Base-by-base conservation (phyloP, 2,329 filamentous ascomycete genomes). In the Apiospora koreana region DNA sequence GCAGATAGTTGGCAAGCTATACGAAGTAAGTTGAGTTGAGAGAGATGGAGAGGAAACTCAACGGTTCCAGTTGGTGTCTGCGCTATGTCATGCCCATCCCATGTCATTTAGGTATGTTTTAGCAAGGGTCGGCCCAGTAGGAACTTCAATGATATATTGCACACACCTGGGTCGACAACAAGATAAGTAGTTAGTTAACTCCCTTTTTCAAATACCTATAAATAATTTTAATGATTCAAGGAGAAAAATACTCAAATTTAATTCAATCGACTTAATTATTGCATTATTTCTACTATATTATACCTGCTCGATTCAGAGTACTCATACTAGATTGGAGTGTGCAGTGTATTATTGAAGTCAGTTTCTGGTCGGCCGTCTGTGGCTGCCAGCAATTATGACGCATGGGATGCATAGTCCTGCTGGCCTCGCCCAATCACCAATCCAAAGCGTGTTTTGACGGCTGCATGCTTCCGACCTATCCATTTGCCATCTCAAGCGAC, bases 361-460 rank as follows among this genome's bases (percentile, higher is more conserved):
- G n/a, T n/a, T n/a, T n/a, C n/a, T n/a, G n/a, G n/a, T n/a, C n/a
- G 35, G 35, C 54, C 54, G 21, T 62, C 54, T 3, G 31, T 62
- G 54, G 54, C 54, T 62, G 54, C 54, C 54, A 62, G 54, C 54
- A 62, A 62, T 38, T 66, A 66, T 66, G 65, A 66, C 65, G 65
- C 65, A 43, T 16, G 31, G 38, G 38, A 18, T 43, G 65, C 65
- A 66, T 66, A 66, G 64, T 66, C 23, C 28, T 46, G 16, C 62
- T 45, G n/a, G n/a, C 41, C 7, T 38, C 65, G 23, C 41, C 65
- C 65, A 62, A 62, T 38, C 54, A 38, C 18, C 31, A 38, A 38
- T n/a, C 31, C 54, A 31, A 38, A 62, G 54, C 54, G 54, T 38
- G 31, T 38, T 38, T 18, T 62, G 31, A 62, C 54, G 54, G 54